Evolutionary conservation across 139 green algal species (phyloP), one percentile per base, ranked within the genome.

Genomic region (Tetratostichococcus sp.): DNA sequence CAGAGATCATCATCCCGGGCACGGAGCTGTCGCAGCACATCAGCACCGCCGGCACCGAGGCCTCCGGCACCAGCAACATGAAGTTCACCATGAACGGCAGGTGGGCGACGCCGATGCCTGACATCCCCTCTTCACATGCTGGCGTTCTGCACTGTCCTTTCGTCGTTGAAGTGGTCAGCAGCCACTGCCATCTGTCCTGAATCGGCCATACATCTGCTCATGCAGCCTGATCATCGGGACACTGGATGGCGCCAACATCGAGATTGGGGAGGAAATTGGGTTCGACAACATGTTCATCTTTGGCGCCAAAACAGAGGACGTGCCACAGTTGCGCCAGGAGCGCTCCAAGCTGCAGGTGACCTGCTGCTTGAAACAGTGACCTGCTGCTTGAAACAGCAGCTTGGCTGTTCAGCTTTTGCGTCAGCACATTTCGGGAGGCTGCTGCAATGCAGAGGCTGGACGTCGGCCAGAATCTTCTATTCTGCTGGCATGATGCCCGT

Each of bases 11-110:
- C 82, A 96, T 97, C 77, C 93, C 93, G 58, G 91, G 85, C 25
- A 82, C 86, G 8, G 92, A 97, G 86, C 86, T 98, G 50, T 91
- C 78, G 26, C 93, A 99, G 91, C 96, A 99, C 86, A 99, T 99
- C 86, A 89, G 71, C 82, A 99, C 95, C 22, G 95, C 95, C 2
- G 95, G 95, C 82, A 98, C 94, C 67, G 95, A 99, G 87, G 96
- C 96, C 8, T 93, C 82, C 31, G 96, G 96, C 69, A 99, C 96
- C 3, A 89, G 79, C 78, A 99, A 99, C 90, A 99, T 99, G 96
- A 99, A 99, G 91, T 99, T 99, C 88, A 89, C 89, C 75, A 97
- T 99, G 91, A 99, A 99, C 81, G 96, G 96, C 75, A 62, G 50
- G 50, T 62, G 50, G 14, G 50, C 14, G 39, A 50, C n/a, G n/a